Base-by-base conservation (phyloP, 176 grass and related monocot species). In the Cenchrus americanus region DNA sequence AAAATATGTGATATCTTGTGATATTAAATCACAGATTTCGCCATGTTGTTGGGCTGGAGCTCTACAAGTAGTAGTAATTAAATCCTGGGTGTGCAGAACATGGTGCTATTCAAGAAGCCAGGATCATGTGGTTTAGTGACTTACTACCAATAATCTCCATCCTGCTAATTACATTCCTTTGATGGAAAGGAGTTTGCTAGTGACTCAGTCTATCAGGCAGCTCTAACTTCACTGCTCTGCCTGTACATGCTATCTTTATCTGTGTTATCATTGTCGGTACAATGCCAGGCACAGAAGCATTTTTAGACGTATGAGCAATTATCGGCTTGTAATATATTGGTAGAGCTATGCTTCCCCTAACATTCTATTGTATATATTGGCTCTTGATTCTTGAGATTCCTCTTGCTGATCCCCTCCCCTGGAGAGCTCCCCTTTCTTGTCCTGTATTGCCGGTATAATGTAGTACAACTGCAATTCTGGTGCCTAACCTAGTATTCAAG, bases 261-360 rank as follows among this genome's bases (percentile, higher is more conserved):
- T 62, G 69, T 79, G 83, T 8, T 69, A 18, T 74, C 47, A 27
- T 62, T 59, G 34, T 75, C 26, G 19, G 64, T 86, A 52, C 61
- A 51, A 60, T 83, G 67, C 52, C 66, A 48, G 46, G 18, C 58
- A 30, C 12, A 42, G 7, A 75, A 70, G 75, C 73, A 48, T 75
- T 78, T 78, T 75, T 76, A 90, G 75, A 69, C 69, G 50, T 54
- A 69, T 55, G 85, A 87, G 75, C 80, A 84, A 83, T 76, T 87
- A 47, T 84, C 23, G 62, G 69, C 69, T 49, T 91, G 89, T 91
- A 76, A 84, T 83, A 64, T 80, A 75, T 79, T 41, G 22, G 69
- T 80, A 87, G 84, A 79, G 75, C n/a, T 80, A 65, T 64, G 50
- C 10, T 23, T 73, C 71, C 23, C 66, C 48, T 69, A 77, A 47